Base-by-base conservation (phyloP, 2,329 filamentous ascomycete species). In the Aspergillus fijiensis region DNA sequence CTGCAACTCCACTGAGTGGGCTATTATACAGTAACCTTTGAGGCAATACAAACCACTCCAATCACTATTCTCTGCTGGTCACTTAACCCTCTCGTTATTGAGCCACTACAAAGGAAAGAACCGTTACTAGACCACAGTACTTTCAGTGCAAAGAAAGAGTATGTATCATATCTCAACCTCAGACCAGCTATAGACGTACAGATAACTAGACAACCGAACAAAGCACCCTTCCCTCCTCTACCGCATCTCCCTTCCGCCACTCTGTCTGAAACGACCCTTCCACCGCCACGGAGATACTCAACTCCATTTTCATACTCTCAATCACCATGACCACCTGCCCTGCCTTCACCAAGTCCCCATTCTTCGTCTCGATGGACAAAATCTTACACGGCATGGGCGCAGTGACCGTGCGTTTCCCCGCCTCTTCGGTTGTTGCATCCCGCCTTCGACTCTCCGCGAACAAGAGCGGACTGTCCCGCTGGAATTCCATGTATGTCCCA, bases 231-330 rank as follows among this genome's bases (percentile, higher is more conserved):
- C 72, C 74, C 45, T 76, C 74, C 16, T 72, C 69, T 2, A 76
- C 72, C 1, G 72, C 70, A 63, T 72, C 71, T 1, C 72, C 72
- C 16, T 66, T 59, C 58, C 69, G 72, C 62, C 5, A 67, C 69
- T 54, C 60, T 1, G 65, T 70, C 16, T 65, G 57, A 48, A 76
- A 73, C 51, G 63, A 69, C 12, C 74, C 74, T 3, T 60, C 63
- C 3, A 58, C 58, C 69, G 72, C 62, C 5, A 67, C 69, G 12
- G 64, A 58, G 33, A 77, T 74, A 21, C 64, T 75, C 33, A 76
- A 72, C 61, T 76, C 75, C 74, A 76, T 77, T 67, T 76, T 81
- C 78, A 80, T 81, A 51, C 77, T 79, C 68, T 80, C 74, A 54
- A 74, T 68, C 0, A 75, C 69, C 69, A 76, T 72, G 2, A 73